Percentiles rank a stretch among this genome's conserved stretches.
phyloP scores from a whole-genome alignment of 371 early-diverging fungal species.

The Smittium culicis region DNA sequence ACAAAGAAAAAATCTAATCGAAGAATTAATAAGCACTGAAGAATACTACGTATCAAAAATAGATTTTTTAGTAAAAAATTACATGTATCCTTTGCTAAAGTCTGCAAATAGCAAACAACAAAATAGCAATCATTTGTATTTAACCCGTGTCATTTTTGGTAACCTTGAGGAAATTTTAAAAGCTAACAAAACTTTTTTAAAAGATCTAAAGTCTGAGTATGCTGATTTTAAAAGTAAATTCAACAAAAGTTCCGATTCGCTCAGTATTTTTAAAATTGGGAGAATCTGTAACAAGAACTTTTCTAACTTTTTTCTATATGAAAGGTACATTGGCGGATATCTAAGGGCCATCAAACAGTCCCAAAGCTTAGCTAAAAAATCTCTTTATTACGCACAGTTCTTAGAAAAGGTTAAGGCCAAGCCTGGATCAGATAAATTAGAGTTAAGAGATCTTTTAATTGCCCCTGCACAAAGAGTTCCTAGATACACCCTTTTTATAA shows the following conservation, averaged over 20 bases:
- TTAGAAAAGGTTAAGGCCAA: conserved; percentile 27
- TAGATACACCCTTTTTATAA: conserved; percentile 34
- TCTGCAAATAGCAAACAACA: conserved; percentile 27
- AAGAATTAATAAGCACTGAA: conserved; percentile 30
- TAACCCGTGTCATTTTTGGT: conserved; percentile 30
- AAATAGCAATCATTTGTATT: conserved; percentile 27
- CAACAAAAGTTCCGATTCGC: too few species aligned
- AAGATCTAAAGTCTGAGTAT: conserved; percentile 27
- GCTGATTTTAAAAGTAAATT: conserved; percentile 24
- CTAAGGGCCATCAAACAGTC: conserved; percentile 30
- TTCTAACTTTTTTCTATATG: conserved; percentile 30
- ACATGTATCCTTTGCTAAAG: conserved; percentile 29
- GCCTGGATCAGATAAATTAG: conserved; percentile 32
- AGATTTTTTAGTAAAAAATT: conserved; percentile 29
- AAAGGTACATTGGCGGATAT: conserved; percentile 33
- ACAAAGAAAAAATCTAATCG: conserved; percentile 27
- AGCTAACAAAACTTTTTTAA: conserved; percentile 30
- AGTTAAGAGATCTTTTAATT: conserved; percentile 33
- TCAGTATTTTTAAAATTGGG: conserved; percentile 17
- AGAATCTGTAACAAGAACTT: conserved; percentile 30
- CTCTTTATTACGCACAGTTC: conserved; percentile 25
- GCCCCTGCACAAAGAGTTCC: conserved; percentile 40
- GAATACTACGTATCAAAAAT: conserved; percentile 32
- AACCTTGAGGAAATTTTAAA: conserved; percentile 29
- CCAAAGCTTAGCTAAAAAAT: conserved; percentile 26